Base-by-base conservation (phyloP, 2,329 filamentous ascomycete genomes). In the Xylariales sp. region DNA sequence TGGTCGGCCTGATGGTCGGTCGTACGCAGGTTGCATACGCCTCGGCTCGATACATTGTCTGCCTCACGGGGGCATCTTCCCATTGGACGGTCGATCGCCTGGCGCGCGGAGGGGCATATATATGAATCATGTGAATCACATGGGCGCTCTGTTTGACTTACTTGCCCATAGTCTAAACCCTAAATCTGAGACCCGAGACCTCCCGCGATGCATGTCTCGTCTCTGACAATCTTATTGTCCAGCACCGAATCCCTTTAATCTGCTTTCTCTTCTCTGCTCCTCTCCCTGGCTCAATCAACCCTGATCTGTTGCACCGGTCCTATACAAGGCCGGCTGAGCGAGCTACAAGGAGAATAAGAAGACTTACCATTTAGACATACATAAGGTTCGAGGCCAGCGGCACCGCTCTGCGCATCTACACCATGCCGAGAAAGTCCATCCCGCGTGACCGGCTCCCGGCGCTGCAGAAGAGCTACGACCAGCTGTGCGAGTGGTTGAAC, bases 401-500 rank as follows among this genome's bases (percentile, higher is more conserved):
- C 43, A 43, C 23, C 16, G 8, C 16, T 18, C 45, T n/a, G 10
- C 32, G 5, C 12, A 54, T 10, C 57, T 16, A n/a, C 16, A 28
- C 41, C 36, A 74, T 74, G 72, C 58, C 62, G 32, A 56, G 68
- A 58, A 66, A 59, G 43, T 49, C 59, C 1, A 71, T 74, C 56
- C 72, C 72, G 3, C 64, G 54, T 32, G 72, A 75, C 32, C 67
- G 73, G 6, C 63, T 65, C 5, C 28, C 56, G 10, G 68, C 58
- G 48, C 64, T 76, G 39, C 65, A 73, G 45, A 60, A 69, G 54
- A 68, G 67, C 34, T 75, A 69, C 62, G 68, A 74, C 54, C 63
- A 71, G 5, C 69, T 78, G 1, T 69, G 68, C 67, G 55, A 60
- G 56, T 74, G 69, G 58, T 69, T 77, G 45, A 76, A 77, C 56